Conservation (phyloP, 73 alveolate genomes). For the Paramecium biaurelia region DNA sequence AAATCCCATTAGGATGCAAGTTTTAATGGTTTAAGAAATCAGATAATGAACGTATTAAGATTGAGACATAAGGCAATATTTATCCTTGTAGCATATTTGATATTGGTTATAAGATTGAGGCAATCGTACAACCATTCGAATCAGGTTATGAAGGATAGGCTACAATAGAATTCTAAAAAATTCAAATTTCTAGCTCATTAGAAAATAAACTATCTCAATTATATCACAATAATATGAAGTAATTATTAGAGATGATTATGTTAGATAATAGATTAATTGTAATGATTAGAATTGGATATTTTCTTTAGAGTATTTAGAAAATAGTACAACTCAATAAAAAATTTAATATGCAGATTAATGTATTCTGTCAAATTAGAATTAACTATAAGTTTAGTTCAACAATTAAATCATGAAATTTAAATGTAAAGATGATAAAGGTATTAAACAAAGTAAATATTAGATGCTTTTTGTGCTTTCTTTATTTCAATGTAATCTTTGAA, state of each 20-base stretch:
- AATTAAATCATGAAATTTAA: background rate
- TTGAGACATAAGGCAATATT: conserved; percentile 14
- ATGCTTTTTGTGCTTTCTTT: background rate
- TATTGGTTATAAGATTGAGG: conserved; percentile 42
- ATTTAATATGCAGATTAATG: background rate
- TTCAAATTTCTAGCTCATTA: background rate
- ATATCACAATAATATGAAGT: conserved; percentile 42
- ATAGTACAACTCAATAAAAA: background rate
- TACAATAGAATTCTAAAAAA: background rate
- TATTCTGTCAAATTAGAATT: background rate
- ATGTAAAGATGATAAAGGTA: conserved; percentile 35
- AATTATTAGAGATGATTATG: background rate
- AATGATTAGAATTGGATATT: conserved; percentile 11
- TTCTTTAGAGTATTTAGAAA: background rate
- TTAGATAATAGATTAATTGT: background rate
- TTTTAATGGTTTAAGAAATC: conserved; percentile 5
- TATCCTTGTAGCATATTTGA: conserved; percentile 29
- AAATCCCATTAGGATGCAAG: conserved; percentile 22
- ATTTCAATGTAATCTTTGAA: background rate
- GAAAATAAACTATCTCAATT: background rate
- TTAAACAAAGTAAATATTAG: background rate
- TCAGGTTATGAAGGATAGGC: conserved; percentile 43
- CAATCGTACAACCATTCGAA: background rate
- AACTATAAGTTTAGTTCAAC: background rate
- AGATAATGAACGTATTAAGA: background rate